Evolutionary conservation across 768 basidiomycete species (phyloP).

Genomic region (Porphyrellus cyaneotinctus): DNA sequence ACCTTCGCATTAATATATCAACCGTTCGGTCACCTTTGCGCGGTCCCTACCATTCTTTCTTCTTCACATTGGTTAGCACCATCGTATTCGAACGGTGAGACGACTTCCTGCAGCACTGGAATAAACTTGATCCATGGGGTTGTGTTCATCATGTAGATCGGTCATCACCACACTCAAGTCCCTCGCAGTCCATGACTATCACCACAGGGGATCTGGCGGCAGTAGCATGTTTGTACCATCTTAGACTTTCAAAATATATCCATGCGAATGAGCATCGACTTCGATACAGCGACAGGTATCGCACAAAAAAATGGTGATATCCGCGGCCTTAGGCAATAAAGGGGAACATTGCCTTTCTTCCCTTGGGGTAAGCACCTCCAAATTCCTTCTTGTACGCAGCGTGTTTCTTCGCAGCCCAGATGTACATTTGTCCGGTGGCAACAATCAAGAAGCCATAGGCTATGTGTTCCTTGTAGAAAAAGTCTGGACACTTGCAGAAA

Average conservation of each 20-base stretch:
- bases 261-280: not conserved
- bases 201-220: no score
- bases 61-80: no score
- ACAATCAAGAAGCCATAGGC: conserved; percentile 64
- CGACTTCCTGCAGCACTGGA: no score
- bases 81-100: no score
- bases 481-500: not conserved
- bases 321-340: conserved; percentile 34
- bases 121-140: no score
- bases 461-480: conserved; percentile 25
- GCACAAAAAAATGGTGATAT: not conserved
- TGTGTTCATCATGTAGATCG: no score
- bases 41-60: no score
- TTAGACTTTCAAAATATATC: not conserved
- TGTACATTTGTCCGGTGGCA: conserved; percentile 61
- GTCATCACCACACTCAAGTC: no score
- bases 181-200: no score
- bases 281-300: not conserved
- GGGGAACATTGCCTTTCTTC: conserved; percentile 76
- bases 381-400: conserved; percentile 89
- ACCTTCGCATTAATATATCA: no score
- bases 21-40: no score
- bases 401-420: conserved; percentile 94
- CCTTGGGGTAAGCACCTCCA: conserved; percentile 74
- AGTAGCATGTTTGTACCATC: not conserved